Base-by-base conservation (phyloP, 2,329 filamentous ascomycete genomes). In the Cercospora citrullina region DNA sequence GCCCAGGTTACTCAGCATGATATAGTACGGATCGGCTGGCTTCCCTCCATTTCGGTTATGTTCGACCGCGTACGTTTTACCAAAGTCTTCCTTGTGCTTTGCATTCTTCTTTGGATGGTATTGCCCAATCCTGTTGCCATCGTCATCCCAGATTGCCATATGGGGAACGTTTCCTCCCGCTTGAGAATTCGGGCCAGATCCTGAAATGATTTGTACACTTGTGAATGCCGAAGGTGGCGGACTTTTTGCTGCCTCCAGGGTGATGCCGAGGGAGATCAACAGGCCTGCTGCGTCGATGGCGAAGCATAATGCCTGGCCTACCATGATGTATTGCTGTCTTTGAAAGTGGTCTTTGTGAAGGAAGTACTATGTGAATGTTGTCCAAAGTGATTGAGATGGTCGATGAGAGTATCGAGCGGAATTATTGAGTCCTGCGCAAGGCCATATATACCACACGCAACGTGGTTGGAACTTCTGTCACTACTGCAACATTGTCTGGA, bases 121-220 rank as follows among this genome's bases (percentile, higher is more conserved):
- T 53, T 64, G 62, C 26, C 62, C 62, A 23, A 64, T 30, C 8
- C 62, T 45, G 30, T 64, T 57, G 28, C 62, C 62, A 21, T 64
- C 28, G 31, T 64, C 62, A n/a, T 58, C 33, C 48, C 62, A 64
- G 18, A 64, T 28, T 4, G 62, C 62, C 12, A 64, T 64, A 26
- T 57, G 48, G 12, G 62, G 62, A n/a, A 58, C 30, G 31, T 57
- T 59, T 16, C 62, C 62, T 4, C 39, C 62, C 16, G 53, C 48
- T 57, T 58, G 28, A 4, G 62, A 63, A n/a, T 45, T 45, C 6
- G 36, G n/a, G 16, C 60, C 60, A 7, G 60, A 63, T 10, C 60
- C 60, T 39, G 31, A 23, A 23, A 53, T 48, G 60, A 53, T 53
- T 28, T 57, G 58, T 18, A 60, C 58, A 26, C 30, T 60, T 21